Evolutionary conservation across 306 rosid genomes (phyloP), one percentile per base, ranked within the genome.

Genomic region (Lotus japonicus): DNA sequence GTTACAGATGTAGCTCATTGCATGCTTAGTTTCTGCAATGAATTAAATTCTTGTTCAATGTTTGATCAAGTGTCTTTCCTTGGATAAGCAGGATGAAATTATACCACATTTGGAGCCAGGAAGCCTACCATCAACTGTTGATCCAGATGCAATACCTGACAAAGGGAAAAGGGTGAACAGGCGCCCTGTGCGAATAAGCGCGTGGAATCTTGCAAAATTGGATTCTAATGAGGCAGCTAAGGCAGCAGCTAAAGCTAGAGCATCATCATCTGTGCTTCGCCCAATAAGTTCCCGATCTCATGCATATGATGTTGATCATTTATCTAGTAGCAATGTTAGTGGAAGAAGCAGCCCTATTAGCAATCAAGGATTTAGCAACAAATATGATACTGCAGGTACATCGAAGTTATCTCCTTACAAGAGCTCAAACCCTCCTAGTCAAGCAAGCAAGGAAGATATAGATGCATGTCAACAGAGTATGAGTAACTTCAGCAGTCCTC

Each of bases 101-200:
- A 82, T 90, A 71, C 96, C 90, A 61, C 96, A 90, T 69, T 77
- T 90, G 91, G 91, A 84, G 78, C 89, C 96, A 8, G 94, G 96
- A 31, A 84, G 88, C 43, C 77, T 85, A 31, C 96, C 96, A 28
- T 89, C 96, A 33, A 89, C 96, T 12, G 86, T 89, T 73, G 96
- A 89, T 79, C 96, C 96, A 53, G 96, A 90, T 77, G 85, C 88
- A 11, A 46, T 85, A 53, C 77, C 78, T 70, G 96, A 84, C 44
- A 83, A 79, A 77, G 91, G 76, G 26, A 88, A 82, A 73, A 84
- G 54, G 31, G 4, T 63, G 52, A 74, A 80, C 58, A 91, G 80
- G 71, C 94, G 86, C 11, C 83, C 80, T 12, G 91, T 86, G 21
- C 81, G 91, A 58, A 82, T 85, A 33, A 90, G 95, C 56, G 94